Evolutionary conservation across 495 filamentous ascomycete species (phyloP), one percentile per base, ranked within the genome.

Genomic region (Penicillium atrosanguineum): DNA sequence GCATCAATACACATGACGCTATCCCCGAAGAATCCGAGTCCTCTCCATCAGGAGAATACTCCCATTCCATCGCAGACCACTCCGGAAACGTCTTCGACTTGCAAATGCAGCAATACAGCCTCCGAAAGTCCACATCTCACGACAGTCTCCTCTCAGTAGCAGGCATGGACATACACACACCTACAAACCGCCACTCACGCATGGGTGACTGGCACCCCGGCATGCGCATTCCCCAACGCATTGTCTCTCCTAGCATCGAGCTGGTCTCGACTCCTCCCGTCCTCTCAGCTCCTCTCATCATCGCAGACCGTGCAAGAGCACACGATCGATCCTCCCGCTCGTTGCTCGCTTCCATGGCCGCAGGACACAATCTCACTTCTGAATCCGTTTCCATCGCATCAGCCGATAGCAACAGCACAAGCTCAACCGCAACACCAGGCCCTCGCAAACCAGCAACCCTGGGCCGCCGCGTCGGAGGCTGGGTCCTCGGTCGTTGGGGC

Each of bases 401-500:
- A 1, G 44, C 57, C 18, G 62, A 67, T 16, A 68, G 61, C 49
- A 63, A 60, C 49, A 60, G 61, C 34, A 66, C 61, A 7, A 55
- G 50, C 8, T 66, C 65, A 28, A 61, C 66, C 7, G 42, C 60
- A 19, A 62, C 61, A 0, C 55, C 59, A 6, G 54, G 38, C 1
- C 61, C 53, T 11, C 50, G 57, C 38, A 66, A 73, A 44, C 55
- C 70, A 34, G 45, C 69, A 6, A 73, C 69, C 4, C 53, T 81
- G 3, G 61, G 71, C 20, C 74, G 72, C 34, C 76, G 76, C 18
- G 57, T 82, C 36, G 80, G 80, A 7, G 79, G 80, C 20, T 84
- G 81, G 81, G 74, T 83, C 3, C 69, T 77, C 8, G 78, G 81
- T 8, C 70, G 74, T 29, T 84, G 80, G 81, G 80, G 79, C 18